Conservation (phyloP, 345 rosid genomes). For the Rhizophora mangle region DNA sequence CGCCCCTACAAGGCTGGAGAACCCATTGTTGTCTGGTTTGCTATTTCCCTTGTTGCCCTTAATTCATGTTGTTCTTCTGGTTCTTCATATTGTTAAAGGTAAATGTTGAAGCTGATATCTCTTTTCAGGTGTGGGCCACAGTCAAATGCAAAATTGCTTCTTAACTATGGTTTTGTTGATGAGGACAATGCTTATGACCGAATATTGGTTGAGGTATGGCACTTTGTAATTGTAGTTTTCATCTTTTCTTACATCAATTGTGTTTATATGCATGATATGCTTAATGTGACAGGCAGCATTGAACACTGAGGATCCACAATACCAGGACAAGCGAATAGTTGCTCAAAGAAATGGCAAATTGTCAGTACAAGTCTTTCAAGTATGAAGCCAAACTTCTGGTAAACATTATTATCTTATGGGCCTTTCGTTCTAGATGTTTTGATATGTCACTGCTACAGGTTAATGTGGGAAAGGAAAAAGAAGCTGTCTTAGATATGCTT, state of each 20-base stretch:
- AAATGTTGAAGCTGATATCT: constrained; percentile 10
- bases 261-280: constrained; percentile 20
- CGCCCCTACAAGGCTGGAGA: constrained; percentile 85
- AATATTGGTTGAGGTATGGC: constrained; percentile 61
- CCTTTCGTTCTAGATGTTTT: constrained; percentile 18
- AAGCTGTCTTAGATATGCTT: constrained; percentile 79
- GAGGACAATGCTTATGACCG: constrained; percentile 86
- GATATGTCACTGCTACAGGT: constrained; percentile 42
- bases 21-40: constrained; percentile 83
- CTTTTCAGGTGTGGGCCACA: constrained; percentile 94
- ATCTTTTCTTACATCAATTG: constrained; percentile 7
- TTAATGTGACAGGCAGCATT: constrained; percentile 65
- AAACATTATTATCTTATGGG: constrained; percentile 14
- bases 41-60: constrained; percentile 14
- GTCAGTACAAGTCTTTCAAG: constrained; percentile 71
- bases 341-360: constrained; percentile 94
- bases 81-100: constrained; percentile 1
- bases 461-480: constrained; percentile 78
- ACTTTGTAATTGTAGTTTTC: constrained; percentile 9
- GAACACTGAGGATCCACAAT: constrained; percentile 93
- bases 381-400: constrained; percentile 27
- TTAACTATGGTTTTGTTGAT: constrained; percentile 93
- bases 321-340: constrained; percentile 92
- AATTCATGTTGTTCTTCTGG: background rate
- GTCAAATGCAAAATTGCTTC: constrained; percentile 85